Evolutionary conservation across 2,329 filamentous ascomycete genomes (phyloP).

Genomic region (Ophiostoma sp.): DNA sequence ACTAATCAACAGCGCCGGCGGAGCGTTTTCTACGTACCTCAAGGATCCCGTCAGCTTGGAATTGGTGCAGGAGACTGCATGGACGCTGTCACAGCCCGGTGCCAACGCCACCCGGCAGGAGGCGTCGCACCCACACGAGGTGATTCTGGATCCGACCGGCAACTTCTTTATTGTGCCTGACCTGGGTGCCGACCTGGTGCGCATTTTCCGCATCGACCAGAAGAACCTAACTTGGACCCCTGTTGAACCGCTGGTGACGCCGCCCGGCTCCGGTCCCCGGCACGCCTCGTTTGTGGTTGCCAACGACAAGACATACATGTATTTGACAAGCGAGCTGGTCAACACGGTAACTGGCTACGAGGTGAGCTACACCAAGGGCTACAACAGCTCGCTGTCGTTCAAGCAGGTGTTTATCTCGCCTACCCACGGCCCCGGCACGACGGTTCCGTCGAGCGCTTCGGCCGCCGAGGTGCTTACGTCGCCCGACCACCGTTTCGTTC

Average conservation of each 20-base stretch:
- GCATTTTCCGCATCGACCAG: constrained; percentile 50
- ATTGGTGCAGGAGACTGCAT: constrained; percentile 38
- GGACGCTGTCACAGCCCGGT: constrained; percentile 38
- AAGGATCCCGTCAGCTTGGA: constrained; percentile 37
- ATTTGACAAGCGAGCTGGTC: constrained; percentile 56
- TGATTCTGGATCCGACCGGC: constrained; percentile 60
- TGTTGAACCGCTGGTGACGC: constrained; percentile 39
- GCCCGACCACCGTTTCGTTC: constrained; percentile 56
- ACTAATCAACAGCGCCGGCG: constrained; percentile 30
- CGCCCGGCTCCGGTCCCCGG: constrained; percentile 57
- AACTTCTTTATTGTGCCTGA: constrained; percentile 61
- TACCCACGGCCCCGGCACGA: constrained; percentile 43
- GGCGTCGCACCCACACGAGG: constrained; percentile 58
- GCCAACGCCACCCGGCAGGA: constrained; percentile 47
- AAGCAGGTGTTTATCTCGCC: constrained; percentile 44
- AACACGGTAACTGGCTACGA: constrained; percentile 54
- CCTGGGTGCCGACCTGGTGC: constrained; percentile 59
- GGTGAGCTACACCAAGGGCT: constrained; percentile 44
- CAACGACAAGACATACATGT: constrained; percentile 47
- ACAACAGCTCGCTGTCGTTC: constrained; percentile 41
- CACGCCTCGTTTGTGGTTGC: constrained; percentile 56
- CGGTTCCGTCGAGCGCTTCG: constrained; percentile 40
- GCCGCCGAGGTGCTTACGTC: constrained; percentile 56
- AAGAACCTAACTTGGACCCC: constrained; percentile 41
- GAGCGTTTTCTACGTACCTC: constrained; percentile 43